Conservation (phyloP, 768 basidiomycete genomes). For the Boletus rubropictus region DNA sequence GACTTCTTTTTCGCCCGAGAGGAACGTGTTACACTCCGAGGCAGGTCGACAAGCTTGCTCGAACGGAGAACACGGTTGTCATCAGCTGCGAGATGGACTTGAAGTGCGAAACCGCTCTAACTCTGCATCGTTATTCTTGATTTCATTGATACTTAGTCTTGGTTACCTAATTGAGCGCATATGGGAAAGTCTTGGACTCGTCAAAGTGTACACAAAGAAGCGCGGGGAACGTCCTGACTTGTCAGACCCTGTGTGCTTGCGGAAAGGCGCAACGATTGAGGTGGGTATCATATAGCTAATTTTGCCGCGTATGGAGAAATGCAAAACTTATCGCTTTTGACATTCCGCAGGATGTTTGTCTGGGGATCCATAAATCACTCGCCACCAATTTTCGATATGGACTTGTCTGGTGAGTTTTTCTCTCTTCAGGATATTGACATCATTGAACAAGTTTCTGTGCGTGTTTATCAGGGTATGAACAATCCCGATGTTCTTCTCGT, state of each 20-base stretch:
- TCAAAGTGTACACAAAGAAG: slow-evolving; percentile 96
- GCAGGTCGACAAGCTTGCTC: slow-evolving; percentile 70
- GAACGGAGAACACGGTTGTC: slow-evolving; percentile 80
- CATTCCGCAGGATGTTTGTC: slow-evolving; percentile 66
- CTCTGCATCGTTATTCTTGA: background rate
- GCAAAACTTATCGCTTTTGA: no score
- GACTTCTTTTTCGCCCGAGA: background rate
- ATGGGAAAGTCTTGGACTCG: slow-evolving; percentile 74
- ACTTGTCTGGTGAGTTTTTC: slow-evolving; percentile 71
- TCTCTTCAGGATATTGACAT: background rate
- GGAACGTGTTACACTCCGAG: background rate
- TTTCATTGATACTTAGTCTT: slow-evolving; percentile 39
- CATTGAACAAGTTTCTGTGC: slow-evolving; percentile 2
- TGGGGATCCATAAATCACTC: slow-evolving; percentile 86
- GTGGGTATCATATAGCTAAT: slow-evolving; percentile 30
- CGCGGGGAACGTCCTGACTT: slow-evolving; percentile 92
- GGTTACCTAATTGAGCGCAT: slow-evolving; percentile 70
- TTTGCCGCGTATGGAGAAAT: background rate
- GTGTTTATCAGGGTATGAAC: slow-evolving; percentile 23
- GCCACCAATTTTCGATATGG: slow-evolving; percentile 91
- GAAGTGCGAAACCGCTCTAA: slow-evolving; percentile 47
- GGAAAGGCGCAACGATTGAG: slow-evolving; percentile 91
- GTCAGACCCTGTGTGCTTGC: slow-evolving; percentile 81
- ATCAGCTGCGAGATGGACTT: slow-evolving; percentile 95
- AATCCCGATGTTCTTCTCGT: background rate